Base-by-base conservation (phyloP, 2,329 filamentous ascomycete species). In the Didymosphaeria variabile region DNA sequence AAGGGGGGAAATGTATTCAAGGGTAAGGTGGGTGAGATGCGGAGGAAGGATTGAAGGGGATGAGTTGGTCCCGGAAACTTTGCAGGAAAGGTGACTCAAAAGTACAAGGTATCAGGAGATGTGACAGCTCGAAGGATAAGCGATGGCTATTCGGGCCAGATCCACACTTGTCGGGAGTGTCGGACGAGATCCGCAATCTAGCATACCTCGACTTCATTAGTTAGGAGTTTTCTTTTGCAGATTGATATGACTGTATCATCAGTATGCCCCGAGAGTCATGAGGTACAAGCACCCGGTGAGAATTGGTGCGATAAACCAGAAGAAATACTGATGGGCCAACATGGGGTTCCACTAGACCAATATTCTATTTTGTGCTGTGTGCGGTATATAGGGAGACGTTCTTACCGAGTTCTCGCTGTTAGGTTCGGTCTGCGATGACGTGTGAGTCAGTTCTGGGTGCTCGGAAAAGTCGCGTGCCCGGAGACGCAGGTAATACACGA, bases 1-100 rank as follows among this genome's bases (percentile, higher is more conserved):
- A 36, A 60, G 56, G 21, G 49, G 12, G 62, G 65, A 36, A 64
- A 64, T 46, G 47, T 52, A 12, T 72, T 72, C 36, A 62, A 49
- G 19, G 62, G 64, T 19, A 66, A 60, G 38, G 23, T 58, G 36
- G 32, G 21, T 13, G 65, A 67, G 34, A 38, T 68, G 52, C 58
- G 54, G 38, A 36, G 31, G 13, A 32, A 19, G 31, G 36, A 17
- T 17, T 50, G 50, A 47, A 34, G 47, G 13, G 50, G 29, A 19
- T 53, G 21, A 12, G 38, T 23, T 42, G 21, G 17, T 38, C 3
- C 21, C 32, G 15, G 15, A 42, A 21, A 21, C 26, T 9, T 38
- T 23, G n/a, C 1, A 12, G 19, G 2, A 17, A 19, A 13, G 36
- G 26, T 53, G 50, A 53, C 19, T 53, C 50, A 53, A 53, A 29